Base-by-base conservation (phyloP, 2,329 filamentous ascomycete species). In the Botryotinia globosa region DNA sequence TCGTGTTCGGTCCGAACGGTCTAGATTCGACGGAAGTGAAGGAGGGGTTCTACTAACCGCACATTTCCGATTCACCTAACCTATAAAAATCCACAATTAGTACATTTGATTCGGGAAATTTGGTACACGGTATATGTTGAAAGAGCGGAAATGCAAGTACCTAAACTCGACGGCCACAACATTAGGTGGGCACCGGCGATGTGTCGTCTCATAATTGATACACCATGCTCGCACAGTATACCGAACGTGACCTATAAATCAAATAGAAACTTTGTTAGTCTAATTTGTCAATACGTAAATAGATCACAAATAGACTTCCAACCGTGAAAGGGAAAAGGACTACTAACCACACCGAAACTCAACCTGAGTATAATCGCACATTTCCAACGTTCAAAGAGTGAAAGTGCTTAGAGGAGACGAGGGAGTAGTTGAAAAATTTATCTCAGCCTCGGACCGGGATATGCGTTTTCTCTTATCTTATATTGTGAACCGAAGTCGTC, bases 301-400 rank as follows among this genome's bases (percentile, higher is more conserved):
- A 54, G 48, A 54, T 54, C 48, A n/a, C 48, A 54, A 59, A 37
- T 9, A 18, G 37, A 48, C n/a, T 29, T 65, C 44, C 45, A 42
- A 25, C 22, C 8, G 22, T 18, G 32, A 34, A 71, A 71, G 25
- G 18, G 16, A 25, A 51, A 69, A 32, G 56, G 20, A 37, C 10
- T 14, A 62, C 71, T 72, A 29, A 72, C 72, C 67, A 80, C 87
- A 89, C 58, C 83, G 82, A 78, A 87, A 89, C 74, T 87, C 85
- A 71, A 89, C 87, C 80, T 88, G 85, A 34, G 85, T 88, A 76
- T 88, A 88, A 79, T 88, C 86, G 79, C 87, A 89, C 87, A 89
- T 89, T 45, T 72, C 56, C 29, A 66, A 22, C 8, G n/a, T 58
- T 42, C 6, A 18, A 20, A 66, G 29, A 29, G n/a, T 37, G 39